Conservation (phyloP, 345 rosid species). For the Angophora floribunda region DNA sequence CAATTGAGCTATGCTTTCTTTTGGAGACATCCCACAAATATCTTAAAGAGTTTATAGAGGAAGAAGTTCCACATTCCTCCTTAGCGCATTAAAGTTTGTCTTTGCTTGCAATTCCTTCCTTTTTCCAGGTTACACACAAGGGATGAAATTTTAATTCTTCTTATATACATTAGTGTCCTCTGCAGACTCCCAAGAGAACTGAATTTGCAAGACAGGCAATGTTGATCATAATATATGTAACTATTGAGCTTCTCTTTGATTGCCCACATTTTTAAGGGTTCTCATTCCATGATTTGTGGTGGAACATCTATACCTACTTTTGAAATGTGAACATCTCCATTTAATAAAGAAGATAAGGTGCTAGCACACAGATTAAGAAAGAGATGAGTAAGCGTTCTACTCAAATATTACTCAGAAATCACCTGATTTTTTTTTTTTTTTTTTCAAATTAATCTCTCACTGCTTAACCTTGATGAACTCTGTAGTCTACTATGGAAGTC, state of each 20-base stretch:
- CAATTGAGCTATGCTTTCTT: background rate
- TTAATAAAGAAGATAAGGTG: background rate
- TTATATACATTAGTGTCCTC: background rate
- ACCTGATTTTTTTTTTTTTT: background rate
- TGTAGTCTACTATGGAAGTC: background rate
- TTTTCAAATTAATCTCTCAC: background rate
- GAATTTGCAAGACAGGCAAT: background rate
- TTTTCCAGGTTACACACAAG: background rate
- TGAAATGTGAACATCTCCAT: background rate
- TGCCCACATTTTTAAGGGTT: background rate
- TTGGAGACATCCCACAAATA: background rate
- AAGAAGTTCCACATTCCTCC: background rate
- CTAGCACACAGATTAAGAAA: background rate
- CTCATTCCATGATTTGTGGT: background rate
- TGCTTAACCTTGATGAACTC: background rate
- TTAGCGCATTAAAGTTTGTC: background rate
- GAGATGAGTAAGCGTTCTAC: background rate
- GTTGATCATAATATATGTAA: background rate
- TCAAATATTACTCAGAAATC: background rate
- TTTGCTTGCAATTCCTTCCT: background rate
- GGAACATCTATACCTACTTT: background rate
- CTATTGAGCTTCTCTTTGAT: background rate
- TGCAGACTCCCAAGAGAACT: background rate
- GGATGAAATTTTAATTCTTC: background rate
- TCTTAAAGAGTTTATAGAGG: background rate